Evolutionary conservation across 495 filamentous ascomycete genomes (phyloP).

Genomic region (Cladorrhinum samala): DNA sequence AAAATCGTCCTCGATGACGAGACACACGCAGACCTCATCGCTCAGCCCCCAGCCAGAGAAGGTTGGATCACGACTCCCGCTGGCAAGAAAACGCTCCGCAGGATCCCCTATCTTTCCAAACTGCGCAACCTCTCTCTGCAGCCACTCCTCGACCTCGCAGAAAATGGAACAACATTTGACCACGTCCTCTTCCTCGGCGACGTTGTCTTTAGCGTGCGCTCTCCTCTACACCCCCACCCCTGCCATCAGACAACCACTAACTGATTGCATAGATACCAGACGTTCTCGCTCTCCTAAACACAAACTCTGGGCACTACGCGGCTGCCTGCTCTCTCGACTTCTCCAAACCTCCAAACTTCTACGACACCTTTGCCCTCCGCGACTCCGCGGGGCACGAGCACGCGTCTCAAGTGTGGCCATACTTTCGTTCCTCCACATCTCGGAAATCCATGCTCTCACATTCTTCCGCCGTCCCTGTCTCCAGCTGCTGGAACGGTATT

Average conservation of each 20-base stretch:
- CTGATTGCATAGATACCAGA: conserved; percentile 37
- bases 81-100: conserved; percentile 47
- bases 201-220: conserved; percentile 62
- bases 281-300: conserved; percentile 62
- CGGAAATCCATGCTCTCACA: conserved; percentile 46
- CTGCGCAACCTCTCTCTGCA: conserved; percentile 54
- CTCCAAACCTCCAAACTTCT: conserved; percentile 57
- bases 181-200: conserved; percentile 70
- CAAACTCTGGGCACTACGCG: conserved; percentile 65
- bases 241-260: background rate
- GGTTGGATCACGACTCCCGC: conserved; percentile 55
- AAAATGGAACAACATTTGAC: conserved; percentile 53
- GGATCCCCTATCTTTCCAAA: conserved; percentile 63
- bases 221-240: background rate
- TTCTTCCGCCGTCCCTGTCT: conserved; percentile 58
- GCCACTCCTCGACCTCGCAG: conserved; percentile 43
- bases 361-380: conserved; percentile 82
- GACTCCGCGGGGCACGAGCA: conserved; percentile 59
- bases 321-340: conserved; percentile 82
- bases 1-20: conserved; percentile 49
- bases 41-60: conserved; percentile 29
- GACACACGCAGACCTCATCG: conserved; percentile 54
- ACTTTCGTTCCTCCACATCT: conserved; percentile 59
- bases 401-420: conserved; percentile 66
- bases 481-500: conserved; percentile 83